Conservation (phyloP, 164 flowering plant species). For the Echeveria elegans region DNA sequence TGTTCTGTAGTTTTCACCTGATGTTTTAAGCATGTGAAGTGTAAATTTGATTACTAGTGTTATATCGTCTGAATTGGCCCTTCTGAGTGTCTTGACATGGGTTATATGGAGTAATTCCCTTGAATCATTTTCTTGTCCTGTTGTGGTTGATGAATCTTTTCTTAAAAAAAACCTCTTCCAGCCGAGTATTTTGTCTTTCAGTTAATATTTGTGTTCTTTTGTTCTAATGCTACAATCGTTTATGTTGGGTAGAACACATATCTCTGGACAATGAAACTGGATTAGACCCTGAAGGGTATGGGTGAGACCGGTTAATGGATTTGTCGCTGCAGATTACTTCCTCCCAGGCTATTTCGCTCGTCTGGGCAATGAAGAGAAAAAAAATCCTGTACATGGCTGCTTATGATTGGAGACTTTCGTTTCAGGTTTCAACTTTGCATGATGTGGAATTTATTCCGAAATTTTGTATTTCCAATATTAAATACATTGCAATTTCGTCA, state of each 20-base stretch:
- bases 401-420: constrained; percentile 73
- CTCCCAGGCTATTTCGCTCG: constrained; percentile 72
- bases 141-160: neutral
- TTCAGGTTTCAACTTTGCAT: constrained; percentile 54
- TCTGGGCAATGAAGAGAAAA: constrained; percentile 75
- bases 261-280: constrained; percentile 75
- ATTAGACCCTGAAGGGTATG: constrained; percentile 59
- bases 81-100: too few relatives aligned
- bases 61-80: too few relatives aligned
- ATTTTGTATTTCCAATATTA: neutral
- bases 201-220: too few relatives aligned
- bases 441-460: neutral
- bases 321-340: constrained; percentile 77
- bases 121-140: neutral
- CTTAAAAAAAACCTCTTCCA: neutral
- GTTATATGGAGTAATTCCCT: too few relatives aligned
- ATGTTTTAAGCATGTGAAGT: too few relatives aligned
- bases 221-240: constrained; percentile 31
- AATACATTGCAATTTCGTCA: neutral
- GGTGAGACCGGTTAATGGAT: constrained; percentile 63
- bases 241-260: constrained; percentile 76
- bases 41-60: too few relatives aligned
- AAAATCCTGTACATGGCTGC: constrained; percentile 84
- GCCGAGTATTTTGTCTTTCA: neutral
- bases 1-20: too few relatives aligned